A percentile compares a stretch with the other conserved stretches of the same genome.
Conservation (phyloP, 129 eudicot genomes). For the Flaveria robusta region DNA sequence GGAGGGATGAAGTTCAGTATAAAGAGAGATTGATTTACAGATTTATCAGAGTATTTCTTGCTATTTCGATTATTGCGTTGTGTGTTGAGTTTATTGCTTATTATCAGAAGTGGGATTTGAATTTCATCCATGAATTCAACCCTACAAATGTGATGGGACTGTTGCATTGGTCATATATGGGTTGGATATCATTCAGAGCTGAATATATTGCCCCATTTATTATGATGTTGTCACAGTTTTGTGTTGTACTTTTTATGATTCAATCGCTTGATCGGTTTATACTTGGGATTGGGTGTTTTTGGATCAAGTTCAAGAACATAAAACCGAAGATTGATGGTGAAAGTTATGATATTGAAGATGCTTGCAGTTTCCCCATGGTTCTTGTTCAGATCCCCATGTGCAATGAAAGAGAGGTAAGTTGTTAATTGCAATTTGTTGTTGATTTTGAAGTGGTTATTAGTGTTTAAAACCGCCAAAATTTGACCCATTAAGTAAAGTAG, state of each 20-base stretch:
- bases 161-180: slow-evolving; percentile 64
- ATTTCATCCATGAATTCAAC: slow-evolving; percentile 42
- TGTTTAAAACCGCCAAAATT: background rate
- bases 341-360: slow-evolving; percentile 61
- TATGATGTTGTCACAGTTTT: slow-evolving; percentile 52
- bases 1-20: slow-evolving; percentile 62
- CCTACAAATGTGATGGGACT: slow-evolving; percentile 61
- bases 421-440: background rate
- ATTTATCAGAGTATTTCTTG: slow-evolving; percentile 63
- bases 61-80: slow-evolving; percentile 58
- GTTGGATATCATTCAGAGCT: slow-evolving; percentile 70
- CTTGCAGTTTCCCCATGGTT: slow-evolving; percentile 72
- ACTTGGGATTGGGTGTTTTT: slow-evolving; percentile 75
- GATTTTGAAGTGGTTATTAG: background rate
- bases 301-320: slow-evolving; percentile 70
- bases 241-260: slow-evolving; percentile 80
- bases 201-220: slow-evolving; percentile 73
- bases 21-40: slow-evolving; percentile 66
- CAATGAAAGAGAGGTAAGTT: slow-evolving; percentile 82
- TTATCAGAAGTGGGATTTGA: slow-evolving; percentile 73
- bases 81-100: slow-evolving; percentile 65
- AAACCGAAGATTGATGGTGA: slow-evolving; percentile 62
- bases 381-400: slow-evolving; percentile 98
- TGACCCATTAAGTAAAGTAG: background rate
- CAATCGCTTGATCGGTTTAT: slow-evolving; percentile 79